Percentiles rank a stretch among this genome's conserved stretches.
phyloP scores from a whole-genome alignment of 2,329 filamentous ascomycete species.

The Exophiala spinifera region DNA sequence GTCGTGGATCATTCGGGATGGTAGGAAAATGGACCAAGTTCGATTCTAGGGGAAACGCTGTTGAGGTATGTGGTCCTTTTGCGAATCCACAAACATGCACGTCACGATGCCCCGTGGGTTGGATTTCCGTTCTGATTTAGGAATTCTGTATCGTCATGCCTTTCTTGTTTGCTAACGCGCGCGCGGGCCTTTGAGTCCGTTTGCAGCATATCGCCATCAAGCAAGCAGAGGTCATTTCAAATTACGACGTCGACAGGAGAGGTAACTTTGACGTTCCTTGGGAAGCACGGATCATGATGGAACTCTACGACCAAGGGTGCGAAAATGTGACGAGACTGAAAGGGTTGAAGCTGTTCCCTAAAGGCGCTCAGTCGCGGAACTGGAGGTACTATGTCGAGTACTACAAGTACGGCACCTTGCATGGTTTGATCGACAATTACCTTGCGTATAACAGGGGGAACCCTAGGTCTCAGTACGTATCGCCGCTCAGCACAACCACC shows the following conservation, averaged over 20 bases:
- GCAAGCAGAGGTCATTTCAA: slow-evolving; percentile 11
- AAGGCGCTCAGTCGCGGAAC: not conserved
- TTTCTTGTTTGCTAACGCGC: too few species aligned
- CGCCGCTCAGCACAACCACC: too few species aligned
- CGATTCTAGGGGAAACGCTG: slow-evolving; percentile 4
- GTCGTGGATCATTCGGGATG: slow-evolving; percentile 17
- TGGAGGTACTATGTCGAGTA: slow-evolving; percentile 22
- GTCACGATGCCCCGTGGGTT: too few species aligned
- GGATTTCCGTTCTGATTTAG: not conserved
- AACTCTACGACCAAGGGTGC: slow-evolving; percentile 13
- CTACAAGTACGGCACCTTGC: slow-evolving; percentile 13
- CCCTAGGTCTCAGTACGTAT: not conserved
- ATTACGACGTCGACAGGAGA: slow-evolving; percentile 5
- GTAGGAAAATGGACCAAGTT: slow-evolving; percentile 20
- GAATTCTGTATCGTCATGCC: too few species aligned
- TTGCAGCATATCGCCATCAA: slow-evolving; percentile 19
- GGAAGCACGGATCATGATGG: slow-evolving; percentile 15
- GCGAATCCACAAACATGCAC: too few species aligned
- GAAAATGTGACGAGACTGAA: slow-evolving; percentile 9
- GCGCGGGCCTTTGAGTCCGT: too few species aligned
- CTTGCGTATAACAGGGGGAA: not conserved
- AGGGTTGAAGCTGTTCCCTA: slow-evolving; percentile 7
- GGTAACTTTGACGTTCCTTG: slow-evolving; percentile 11
- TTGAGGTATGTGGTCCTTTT: slow-evolving; percentile 23
- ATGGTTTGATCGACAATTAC: slow-evolving; percentile 12